phyloP scores from a whole-genome alignment of 441 rosid genomes.

The Mallotus japonicus region DNA sequence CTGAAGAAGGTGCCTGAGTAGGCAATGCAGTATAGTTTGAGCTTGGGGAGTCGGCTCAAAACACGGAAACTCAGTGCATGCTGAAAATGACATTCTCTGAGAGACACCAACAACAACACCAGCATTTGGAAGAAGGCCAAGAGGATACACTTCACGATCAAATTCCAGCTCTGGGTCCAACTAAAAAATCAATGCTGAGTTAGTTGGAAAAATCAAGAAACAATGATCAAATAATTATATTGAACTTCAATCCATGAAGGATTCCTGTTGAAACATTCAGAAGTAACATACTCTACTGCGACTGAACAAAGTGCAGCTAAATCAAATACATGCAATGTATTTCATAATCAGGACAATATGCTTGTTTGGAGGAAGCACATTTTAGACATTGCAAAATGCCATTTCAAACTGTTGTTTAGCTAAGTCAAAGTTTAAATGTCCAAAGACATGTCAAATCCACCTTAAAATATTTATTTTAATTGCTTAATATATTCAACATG shows the following conservation, averaged over 20 bases:
- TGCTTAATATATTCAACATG: no score
- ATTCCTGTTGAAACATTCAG: not conserved
- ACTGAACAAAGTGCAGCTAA: slow-evolving; percentile 6
- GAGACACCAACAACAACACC: slow-evolving; percentile 98
- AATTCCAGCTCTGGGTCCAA: slow-evolving; percentile 99
- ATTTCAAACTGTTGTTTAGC: not conserved
- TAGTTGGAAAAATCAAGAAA: slow-evolving; percentile 22
- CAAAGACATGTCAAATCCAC: no score
- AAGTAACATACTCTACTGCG: not conserved
- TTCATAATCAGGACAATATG: not conserved
- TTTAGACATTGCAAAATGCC: not conserved
- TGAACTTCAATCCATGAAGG: slow-evolving; percentile 2
- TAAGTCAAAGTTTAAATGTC: no score
- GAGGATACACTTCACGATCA: slow-evolving; percentile 95
- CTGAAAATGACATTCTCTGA: slow-evolving; percentile 94
- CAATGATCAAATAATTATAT: slow-evolving; percentile 15
- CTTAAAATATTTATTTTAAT: no score
- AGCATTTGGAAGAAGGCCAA: slow-evolving; percentile 95
- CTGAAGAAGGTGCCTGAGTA: slow-evolving; percentile 97
- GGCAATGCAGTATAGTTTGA: slow-evolving; percentile 95
- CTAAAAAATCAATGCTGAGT: slow-evolving; percentile 43
- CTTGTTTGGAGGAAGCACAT: not conserved
- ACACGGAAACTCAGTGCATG: slow-evolving; percentile 94
- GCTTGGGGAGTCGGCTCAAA: slow-evolving; percentile 99
- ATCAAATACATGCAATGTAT: slow-evolving; percentile 1